phyloP scores from a whole-genome alignment of 2,329 filamentous ascomycete genomes.

The Diaporthe ilicicola region DNA sequence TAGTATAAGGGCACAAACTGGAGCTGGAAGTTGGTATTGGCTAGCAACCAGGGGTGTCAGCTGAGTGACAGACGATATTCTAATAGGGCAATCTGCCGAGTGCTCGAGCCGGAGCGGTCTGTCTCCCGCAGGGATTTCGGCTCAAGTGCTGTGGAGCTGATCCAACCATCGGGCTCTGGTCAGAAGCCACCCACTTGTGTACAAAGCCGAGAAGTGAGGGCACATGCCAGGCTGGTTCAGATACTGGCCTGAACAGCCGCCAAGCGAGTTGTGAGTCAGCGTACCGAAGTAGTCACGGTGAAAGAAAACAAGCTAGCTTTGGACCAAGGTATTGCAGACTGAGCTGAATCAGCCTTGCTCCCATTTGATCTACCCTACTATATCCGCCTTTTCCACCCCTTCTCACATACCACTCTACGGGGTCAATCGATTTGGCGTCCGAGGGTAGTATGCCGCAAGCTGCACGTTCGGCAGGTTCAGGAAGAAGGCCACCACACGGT shows the following conservation, averaged over 20 bases:
- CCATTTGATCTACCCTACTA: slow-evolving; percentile 3
- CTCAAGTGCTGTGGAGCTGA: not conserved
- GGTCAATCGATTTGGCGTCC: slow-evolving; percentile 66
- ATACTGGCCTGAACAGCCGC: too few species aligned
- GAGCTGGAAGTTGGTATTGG: too few species aligned
- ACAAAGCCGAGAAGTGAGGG: not conserved
- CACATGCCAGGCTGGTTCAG: not conserved
- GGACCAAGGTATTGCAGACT: not conserved
- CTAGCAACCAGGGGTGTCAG: too few species aligned
- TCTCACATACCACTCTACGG: slow-evolving; percentile 48
- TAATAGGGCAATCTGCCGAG: too few species aligned
- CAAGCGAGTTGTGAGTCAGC: not conserved
- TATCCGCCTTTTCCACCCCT: not conserved
- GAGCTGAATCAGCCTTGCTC: not conserved
- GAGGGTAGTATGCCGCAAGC: slow-evolving; percentile 64
- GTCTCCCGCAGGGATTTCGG: not conserved
- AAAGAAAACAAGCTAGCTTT: not conserved
- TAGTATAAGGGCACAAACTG: too few species aligned
- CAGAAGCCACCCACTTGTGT: not conserved
- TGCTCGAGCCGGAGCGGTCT: too few species aligned
- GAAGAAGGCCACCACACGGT: slow-evolving; percentile 80
- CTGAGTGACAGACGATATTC: too few species aligned
- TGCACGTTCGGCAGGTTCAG: slow-evolving; percentile 67
- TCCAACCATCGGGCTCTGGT: not conserved
- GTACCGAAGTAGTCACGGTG: not conserved